Conservation (phyloP, 2,329 filamentous ascomycete genomes). For the Alternaria conjuncta region DNA sequence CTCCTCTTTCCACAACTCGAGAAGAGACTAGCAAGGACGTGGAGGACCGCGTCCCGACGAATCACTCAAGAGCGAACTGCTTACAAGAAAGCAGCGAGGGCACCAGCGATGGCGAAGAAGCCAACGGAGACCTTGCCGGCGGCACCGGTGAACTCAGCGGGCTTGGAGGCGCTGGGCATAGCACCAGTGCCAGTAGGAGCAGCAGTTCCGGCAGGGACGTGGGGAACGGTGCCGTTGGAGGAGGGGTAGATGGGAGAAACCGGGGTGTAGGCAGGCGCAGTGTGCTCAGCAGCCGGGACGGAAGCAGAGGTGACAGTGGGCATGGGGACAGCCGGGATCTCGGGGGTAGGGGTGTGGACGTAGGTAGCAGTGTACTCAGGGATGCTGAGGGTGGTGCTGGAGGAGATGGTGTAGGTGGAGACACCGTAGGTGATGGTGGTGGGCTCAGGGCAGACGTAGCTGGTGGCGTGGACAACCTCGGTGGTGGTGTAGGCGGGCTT, state of each 20-base stretch:
- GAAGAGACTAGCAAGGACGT: slow-evolving; percentile 12
- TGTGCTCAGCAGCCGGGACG: background rate
- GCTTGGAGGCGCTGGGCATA: slow-evolving; percentile 40
- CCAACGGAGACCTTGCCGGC: slow-evolving; percentile 60
- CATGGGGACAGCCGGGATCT: background rate
- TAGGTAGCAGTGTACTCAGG: slow-evolving; percentile 30
- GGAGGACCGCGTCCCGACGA: slow-evolving; percentile 5
- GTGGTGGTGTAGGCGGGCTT: slow-evolving; percentile 35
- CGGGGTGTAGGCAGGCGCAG: slow-evolving; percentile 12
- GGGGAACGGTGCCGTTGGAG: slow-evolving; percentile 16
- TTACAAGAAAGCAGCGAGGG: slow-evolving; percentile 53
- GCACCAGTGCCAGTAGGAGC: slow-evolving; percentile 30
- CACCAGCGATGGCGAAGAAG: slow-evolving; percentile 60
- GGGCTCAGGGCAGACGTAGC: slow-evolving; percentile 30
- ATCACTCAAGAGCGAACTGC: slow-evolving; percentile 26
- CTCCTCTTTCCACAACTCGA: slow-evolving; percentile 19
- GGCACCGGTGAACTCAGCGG: slow-evolving; percentile 57
- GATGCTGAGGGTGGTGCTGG: slow-evolving; percentile 40
- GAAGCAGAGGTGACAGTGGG: background rate
- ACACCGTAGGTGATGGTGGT: slow-evolving; percentile 37
- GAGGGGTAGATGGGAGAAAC: slow-evolving; percentile 18
- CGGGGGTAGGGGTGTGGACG: slow-evolving; percentile 23
- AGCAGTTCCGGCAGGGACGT: slow-evolving; percentile 27
- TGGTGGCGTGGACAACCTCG: slow-evolving; percentile 30
- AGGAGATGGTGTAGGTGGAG: slow-evolving; percentile 44